Base-by-base conservation (phyloP, 495 filamentous ascomycete species). In the Collariella sp. region DNA sequence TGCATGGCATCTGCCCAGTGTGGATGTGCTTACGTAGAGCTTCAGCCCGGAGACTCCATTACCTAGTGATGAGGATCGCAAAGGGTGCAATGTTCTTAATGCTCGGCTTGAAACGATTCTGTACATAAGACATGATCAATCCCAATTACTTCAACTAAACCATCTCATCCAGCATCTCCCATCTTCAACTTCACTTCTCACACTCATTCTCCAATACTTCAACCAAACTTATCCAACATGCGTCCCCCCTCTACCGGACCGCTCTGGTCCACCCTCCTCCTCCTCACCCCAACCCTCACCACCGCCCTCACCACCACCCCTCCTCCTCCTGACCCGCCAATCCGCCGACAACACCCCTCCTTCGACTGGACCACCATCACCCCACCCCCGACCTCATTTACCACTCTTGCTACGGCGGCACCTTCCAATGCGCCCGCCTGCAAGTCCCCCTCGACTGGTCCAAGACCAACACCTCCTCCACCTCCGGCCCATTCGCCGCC, bases 401-500 rank as follows among this genome's bases (percentile, higher is more conserved):
- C 39, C 61, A 65, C 46, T 52, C 57, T 16, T 76, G 74, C 56
- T 72, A 67, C 62, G 56, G 65, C 63, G 57, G 52, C 31, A 24
- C 46, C 18, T 67, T 60, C 50, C 50, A 62, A 20, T 78, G 75
- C 56, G 75, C 75, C 11, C 67, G 74, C 42, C 68, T 78, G n/a
- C 52, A 62, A n/a, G 71, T 76, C 7, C 70, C 74, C 0, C 66
- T 76, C 34, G 72, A 76, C 62, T 76, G 70, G 59, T 57, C 56
- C 16, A 54, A 67, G 41, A 54, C 66, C 16, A 56, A 50, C n/a
- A 50, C 61, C 35, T 35, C 45, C 1, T 38, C 35, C 18, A 48
- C 26, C 36, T 31, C 13, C 44, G 10, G 19, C 42, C 19, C 40
- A 18, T 13, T 12, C 56, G 45, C 61, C 10, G 65, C 68, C 52